Evolutionary conservation across 176 grass and related monocot genomes (phyloP), one percentile per base, ranked within the genome.

Genomic region (Zoysia japonica): DNA sequence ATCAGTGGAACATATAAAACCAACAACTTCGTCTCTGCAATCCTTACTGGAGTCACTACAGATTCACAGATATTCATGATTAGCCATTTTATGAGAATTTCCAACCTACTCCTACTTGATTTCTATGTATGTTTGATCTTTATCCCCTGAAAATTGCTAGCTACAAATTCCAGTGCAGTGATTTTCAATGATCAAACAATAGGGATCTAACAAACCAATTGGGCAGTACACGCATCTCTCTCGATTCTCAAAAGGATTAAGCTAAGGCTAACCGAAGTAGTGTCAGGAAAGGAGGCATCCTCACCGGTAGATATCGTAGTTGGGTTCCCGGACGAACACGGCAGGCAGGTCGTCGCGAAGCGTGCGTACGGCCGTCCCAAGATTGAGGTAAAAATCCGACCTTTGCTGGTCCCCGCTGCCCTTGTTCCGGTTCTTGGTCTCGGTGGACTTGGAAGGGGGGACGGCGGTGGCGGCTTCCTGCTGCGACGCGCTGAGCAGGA

Each of bases 231-330:
- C 1, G 2, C 4, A 55, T 11, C 76, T 28, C 6, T 47, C 53
- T 65, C 11, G 36, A 41, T 65, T 38, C 28, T 28, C 28, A 28
- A 28, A 28, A 28, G 28, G 28, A 28, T 28, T 28, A 28, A 28
- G 28, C 28, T 28, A 28, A 28, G 28, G 28, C 28, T 28, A 28
- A 28, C 28, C 28, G 28, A 28, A 28, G 28, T 28, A 28, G 28
- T 28, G 28, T 28, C 28, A 28, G 28, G 28, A 28, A 28, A 40
- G 15, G 12, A 61, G 41, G 78, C 1, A 20, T n/a, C 7, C 82
- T 72, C 53, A 57, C 96, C 96, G 96, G 79, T 95, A 99, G 76
- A 99, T 95, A 6, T 88, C 92, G 80, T 95, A 99, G 45, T 91
- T 91, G 75, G 93, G 86, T 20, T 99, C 92, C 57, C 86, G 81